Evolutionary conservation across 73 alveolate genomes (phyloP).

Genomic region (Urostyla sp.): DNA sequence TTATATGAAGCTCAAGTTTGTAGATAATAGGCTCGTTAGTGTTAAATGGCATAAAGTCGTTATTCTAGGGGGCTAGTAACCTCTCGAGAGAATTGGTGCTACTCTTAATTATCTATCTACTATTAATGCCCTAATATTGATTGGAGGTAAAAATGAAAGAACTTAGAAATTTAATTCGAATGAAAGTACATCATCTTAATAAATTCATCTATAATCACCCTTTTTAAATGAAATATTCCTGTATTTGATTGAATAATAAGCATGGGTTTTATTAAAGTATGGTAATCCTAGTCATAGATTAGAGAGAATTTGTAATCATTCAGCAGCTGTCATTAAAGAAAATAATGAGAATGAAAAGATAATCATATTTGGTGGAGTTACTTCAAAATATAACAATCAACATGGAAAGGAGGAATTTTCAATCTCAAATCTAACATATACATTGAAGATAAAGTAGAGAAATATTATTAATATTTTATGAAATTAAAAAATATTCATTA

Average conservation of each 20-base stretch:
- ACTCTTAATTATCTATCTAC: slow-evolving; percentile 14
- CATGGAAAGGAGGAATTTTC: too few relatives aligned
- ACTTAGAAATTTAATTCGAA: too few relatives aligned
- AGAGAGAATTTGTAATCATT: slow-evolving; percentile 28
- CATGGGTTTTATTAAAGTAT: slow-evolving; percentile 27
- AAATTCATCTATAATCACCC: slow-evolving; percentile 15
- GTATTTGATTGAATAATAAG: slow-evolving; percentile 12
- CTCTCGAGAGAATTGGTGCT: slow-evolving; percentile 39
- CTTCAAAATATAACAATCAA: too few relatives aligned
- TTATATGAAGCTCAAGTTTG: neutral
- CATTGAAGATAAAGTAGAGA: too few relatives aligned
- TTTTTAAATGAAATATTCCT: slow-evolving; percentile 40
- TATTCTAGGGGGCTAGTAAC: neutral
- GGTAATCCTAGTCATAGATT: neutral
- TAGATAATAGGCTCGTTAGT: slow-evolving; percentile 6
- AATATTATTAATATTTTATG: too few relatives aligned
- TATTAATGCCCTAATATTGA: slow-evolving; percentile 5
- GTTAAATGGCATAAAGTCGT: slow-evolving; percentile 36
- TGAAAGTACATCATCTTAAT: too few relatives aligned
- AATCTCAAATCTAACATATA: too few relatives aligned
- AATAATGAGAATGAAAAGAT: slow-evolving; percentile 17
- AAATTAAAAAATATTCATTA: neutral
- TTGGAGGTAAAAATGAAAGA: slow-evolving; percentile 53
- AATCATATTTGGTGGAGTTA: slow-evolving; percentile 52
- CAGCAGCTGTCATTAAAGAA: slow-evolving; percentile 4